Percentiles rank a stretch among this genome's conserved stretches.
Conservation (phyloP, 129 eudicot genomes). For the Flaveria sonorensis region DNA sequence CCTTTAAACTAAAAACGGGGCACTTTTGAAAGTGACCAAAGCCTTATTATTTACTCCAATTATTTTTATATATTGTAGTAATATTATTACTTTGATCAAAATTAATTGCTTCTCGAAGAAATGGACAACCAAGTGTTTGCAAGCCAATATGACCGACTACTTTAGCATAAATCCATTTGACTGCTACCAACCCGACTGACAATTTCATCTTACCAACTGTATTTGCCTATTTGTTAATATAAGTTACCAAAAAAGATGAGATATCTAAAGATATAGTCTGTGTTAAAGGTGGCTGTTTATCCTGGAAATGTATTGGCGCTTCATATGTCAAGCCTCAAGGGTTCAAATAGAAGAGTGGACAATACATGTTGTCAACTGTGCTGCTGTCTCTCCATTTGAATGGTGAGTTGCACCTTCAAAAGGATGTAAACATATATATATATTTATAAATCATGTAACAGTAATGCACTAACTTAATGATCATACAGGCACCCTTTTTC, state of each 20-base stretch:
- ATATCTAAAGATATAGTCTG: background rate
- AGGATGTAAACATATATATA: background rate
- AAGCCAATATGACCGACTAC: background rate
- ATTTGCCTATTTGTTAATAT: background rate
- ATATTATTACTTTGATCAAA: background rate
- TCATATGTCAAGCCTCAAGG: constrained; percentile 69
- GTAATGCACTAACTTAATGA: constrained; percentile 21
- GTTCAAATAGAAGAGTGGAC: constrained; percentile 90
- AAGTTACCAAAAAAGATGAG: background rate
- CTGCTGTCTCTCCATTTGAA: constrained; percentile 89
- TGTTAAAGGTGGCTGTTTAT: constrained; percentile 9
- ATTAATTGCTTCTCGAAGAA: background rate
- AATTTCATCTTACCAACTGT: background rate
- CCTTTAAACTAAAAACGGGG: background rate
- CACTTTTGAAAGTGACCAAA: background rate
- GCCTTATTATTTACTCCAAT: too few relatives aligned
- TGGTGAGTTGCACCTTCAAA: constrained; percentile 49
- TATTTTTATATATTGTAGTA: too few relatives aligned
- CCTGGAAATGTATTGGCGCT: constrained; percentile 7
- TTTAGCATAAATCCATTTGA: constrained; percentile 8
- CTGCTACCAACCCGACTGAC: background rate
- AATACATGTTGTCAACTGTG: constrained; percentile 97
- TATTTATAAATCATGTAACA: background rate
- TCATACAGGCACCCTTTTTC: constrained; percentile 89
- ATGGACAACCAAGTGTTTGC: background rate